Evolutionary conservation across 352 stramenopile genomes (phyloP).

Genomic region (Phytophthora macrochlamydospora): DNA sequence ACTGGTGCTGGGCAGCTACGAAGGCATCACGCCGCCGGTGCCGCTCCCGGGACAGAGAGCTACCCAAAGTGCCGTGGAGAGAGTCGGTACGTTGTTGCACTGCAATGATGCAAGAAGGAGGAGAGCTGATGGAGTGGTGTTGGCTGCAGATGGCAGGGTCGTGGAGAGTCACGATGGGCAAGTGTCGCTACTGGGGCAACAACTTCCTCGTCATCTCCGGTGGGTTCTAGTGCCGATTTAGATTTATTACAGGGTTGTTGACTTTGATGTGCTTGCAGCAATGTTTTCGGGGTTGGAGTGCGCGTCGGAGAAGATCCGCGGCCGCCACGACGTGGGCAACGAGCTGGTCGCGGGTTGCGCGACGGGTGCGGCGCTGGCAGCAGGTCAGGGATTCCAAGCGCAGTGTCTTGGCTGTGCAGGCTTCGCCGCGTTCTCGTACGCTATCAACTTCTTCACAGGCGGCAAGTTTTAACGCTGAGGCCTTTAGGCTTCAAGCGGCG

Average conservation of each 20-base stretch:
- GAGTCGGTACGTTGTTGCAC: slow-evolving; percentile 57
- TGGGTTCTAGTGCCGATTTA: slow-evolving; percentile 18
- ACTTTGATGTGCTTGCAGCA: slow-evolving; percentile 34
- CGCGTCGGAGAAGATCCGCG: slow-evolving; percentile 92
- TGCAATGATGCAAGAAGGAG: neutral
- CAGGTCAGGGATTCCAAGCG: slow-evolving; percentile 92
- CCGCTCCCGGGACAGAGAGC: slow-evolving; percentile 78
- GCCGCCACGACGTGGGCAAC: slow-evolving; percentile 96
- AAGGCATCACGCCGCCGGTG: slow-evolving; percentile 84
- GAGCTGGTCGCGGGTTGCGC: slow-evolving; percentile 93
- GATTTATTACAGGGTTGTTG: neutral
- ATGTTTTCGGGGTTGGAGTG: slow-evolving; percentile 96
- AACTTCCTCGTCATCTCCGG: slow-evolving; percentile 89
- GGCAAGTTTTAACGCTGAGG: slow-evolving; percentile 57
- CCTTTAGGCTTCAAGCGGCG: neutral
- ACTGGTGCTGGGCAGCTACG: slow-evolving; percentile 82
- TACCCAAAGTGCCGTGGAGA: slow-evolving; percentile 79
- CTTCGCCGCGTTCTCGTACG: slow-evolving; percentile 92
- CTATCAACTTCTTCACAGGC: slow-evolving; percentile 89
- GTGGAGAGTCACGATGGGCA: slow-evolving; percentile 72
- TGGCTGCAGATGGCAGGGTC: slow-evolving; percentile 60
- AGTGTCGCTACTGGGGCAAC: slow-evolving; percentile 86
- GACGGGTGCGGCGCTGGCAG: slow-evolving; percentile 94
- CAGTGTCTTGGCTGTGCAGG: slow-evolving; percentile 93
- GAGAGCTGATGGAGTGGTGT: neutral